Evolutionary conservation across 495 filamentous ascomycete species (phyloP).

Genomic region (Symbiotaphrina buchneri): DNA sequence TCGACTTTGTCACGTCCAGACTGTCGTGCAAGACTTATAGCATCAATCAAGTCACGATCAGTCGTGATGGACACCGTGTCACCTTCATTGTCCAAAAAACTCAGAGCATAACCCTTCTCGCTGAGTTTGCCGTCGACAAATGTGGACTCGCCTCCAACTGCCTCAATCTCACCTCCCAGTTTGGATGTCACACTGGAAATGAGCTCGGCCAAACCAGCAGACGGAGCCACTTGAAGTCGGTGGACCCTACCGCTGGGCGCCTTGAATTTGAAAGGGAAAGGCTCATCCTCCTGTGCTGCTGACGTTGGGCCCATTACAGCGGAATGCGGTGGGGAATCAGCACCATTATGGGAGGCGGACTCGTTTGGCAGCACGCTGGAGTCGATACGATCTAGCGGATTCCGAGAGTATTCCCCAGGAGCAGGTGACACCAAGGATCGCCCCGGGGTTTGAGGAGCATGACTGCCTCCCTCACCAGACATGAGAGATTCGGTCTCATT

Average conservation of each 20-base stretch:
- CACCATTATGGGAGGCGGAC: slow-evolving; percentile 80
- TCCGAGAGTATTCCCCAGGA: slow-evolving; percentile 23
- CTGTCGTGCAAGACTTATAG: slow-evolving; percentile 61
- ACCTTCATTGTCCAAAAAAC: slow-evolving; percentile 93
- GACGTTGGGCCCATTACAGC: slow-evolving; percentile 25
- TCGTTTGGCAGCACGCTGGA: slow-evolving; percentile 81
- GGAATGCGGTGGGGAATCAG: slow-evolving; percentile 52
- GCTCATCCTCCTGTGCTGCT: slow-evolving; percentile 34
- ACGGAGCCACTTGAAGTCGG: slow-evolving; percentile 62
- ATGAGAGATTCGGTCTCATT: slow-evolving; percentile 92
- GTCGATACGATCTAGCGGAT: slow-evolving; percentile 30
- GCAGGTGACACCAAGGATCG: slow-evolving; percentile 63
- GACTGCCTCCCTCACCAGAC: slow-evolving; percentile 61
- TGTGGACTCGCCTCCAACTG: slow-evolving; percentile 59
- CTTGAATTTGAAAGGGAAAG: slow-evolving; percentile 99
- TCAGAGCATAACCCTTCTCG: slow-evolving; percentile 71
- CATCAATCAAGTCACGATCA: slow-evolving; percentile 78
- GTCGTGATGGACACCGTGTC: slow-evolving; percentile 97
- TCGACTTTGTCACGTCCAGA: slow-evolving; percentile 78
- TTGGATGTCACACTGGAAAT: slow-evolving; percentile 63
- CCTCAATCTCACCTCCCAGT: slow-evolving; percentile 66
- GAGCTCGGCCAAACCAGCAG: slow-evolving; percentile 61
- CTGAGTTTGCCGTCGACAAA: slow-evolving; percentile 58
- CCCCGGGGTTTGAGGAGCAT: slow-evolving; percentile 32
- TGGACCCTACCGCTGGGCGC: slow-evolving; percentile 91